Evolutionary conservation across 2,329 filamentous ascomycete species (phyloP).

Genomic region (Eutypa lata): DNA sequence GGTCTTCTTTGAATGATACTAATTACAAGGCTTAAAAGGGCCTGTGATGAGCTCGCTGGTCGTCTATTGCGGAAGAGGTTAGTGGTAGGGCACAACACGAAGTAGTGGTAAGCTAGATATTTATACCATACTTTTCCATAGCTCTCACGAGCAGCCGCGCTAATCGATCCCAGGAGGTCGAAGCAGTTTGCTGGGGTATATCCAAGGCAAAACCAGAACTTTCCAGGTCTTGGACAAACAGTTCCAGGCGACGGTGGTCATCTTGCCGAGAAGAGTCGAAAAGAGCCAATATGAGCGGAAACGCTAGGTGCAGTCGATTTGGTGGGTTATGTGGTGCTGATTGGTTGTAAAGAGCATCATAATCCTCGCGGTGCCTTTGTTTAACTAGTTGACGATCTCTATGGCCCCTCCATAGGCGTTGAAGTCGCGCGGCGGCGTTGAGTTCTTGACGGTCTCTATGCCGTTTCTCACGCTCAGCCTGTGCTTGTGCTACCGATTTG

Average conservation of each 20-base stretch:
- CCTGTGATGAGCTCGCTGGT: conserved; percentile 17
- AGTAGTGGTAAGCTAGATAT: not conserved
- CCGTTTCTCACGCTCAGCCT: conserved; percentile 77
- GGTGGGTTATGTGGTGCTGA: conserved; percentile 29
- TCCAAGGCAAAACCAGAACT: conserved; percentile 3
- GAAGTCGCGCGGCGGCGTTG: conserved; percentile 70
- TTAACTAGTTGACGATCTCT: conserved; percentile 57
- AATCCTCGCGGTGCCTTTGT: conserved; percentile 53
- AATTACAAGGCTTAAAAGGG: conserved; percentile 35
- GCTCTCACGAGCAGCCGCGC: conserved; percentile 24
- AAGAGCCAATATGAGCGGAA: conserved; percentile 48
- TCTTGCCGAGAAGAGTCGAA: conserved; percentile 42
- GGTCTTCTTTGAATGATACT: conserved; percentile 28
- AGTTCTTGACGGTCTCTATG: conserved; percentile 77
- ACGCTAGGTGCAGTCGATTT: conserved; percentile 30
- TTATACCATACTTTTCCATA: conserved; percentile 22
- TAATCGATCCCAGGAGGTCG: conserved; percentile 21
- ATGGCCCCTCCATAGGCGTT: conserved; percentile 81
- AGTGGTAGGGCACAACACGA: not conserved
- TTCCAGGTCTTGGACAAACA: conserved; percentile 42
- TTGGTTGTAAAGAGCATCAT: conserved; percentile 57
- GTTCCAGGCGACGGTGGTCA: conserved; percentile 47
- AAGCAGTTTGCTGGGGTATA: conserved; percentile 6
- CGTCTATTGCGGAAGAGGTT: conserved; percentile 18
- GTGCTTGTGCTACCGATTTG: conserved; percentile 77